Base-by-base conservation (phyloP, 208 protist genomes). In the Trypanosoma lewisi region DNA sequence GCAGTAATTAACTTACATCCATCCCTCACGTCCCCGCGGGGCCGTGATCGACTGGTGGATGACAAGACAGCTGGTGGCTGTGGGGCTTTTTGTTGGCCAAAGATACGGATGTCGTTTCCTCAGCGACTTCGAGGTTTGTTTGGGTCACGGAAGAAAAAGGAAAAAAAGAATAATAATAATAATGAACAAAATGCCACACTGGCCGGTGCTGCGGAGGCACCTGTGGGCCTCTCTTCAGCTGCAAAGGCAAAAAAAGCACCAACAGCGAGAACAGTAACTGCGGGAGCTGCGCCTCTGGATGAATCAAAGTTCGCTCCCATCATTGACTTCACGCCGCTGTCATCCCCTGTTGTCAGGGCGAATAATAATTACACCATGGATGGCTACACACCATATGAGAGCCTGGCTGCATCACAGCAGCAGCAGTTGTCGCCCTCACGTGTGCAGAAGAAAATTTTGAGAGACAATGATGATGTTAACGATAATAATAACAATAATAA, bases 31-130 rank as follows among this genome's bases (percentile, higher is more conserved):
- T n/a, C n/a, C n/a, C n/a, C n/a, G n/a, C n/a, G n/a, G n/a, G n/a
- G n/a, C n/a, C n/a, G n/a, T 7, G 4, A 12, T 45, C 53, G 53
- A 41, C 53, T 58, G 9, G 31, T 58, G 14, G 53, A 58, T 28
- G 33, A 44, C 53, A 58, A 44, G 53, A 44, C 7, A 34, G n/a
- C n/a, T n/a, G 53, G 53, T 25, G 53, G 53, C 23, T 41, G 31
- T 34, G 21, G 7, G 19, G 19, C n/a, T 12, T 19, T 41, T n/a
- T 58, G 53, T 25, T 5, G 53, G 28, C 33, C 21, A 4, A 41
- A 41, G 2, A 14, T 5, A 12, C 2, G 21, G 37, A 27, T 28
- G 7, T 19, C 36, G 7, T 58, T 58, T n/a, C n/a, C 25, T 58
- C 23, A 19, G 17, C 14, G 34, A 8, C 2, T 58, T 14, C 12